Conservation (phyloP, 495 filamentous ascomycete genomes). For the Penicillium arizonense region DNA sequence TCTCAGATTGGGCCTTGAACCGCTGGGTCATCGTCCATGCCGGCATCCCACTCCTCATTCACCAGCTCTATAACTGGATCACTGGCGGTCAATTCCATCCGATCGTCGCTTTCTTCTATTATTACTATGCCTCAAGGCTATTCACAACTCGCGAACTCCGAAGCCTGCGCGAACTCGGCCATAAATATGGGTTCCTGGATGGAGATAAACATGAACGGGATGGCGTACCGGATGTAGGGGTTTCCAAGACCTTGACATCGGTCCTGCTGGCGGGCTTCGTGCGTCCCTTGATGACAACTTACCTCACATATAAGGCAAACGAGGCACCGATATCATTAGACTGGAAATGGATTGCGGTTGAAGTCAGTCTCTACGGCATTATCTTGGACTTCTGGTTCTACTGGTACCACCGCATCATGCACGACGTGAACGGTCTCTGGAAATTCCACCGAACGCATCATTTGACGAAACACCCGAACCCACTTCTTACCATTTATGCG, state of each 20-base stretch:
- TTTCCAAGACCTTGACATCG: slow-evolving; percentile 7
- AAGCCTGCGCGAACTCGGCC: slow-evolving; percentile 13
- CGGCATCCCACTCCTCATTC: slow-evolving; percentile 21
- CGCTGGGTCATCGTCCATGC: slow-evolving; percentile 32
- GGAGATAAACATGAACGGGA: slow-evolving; percentile 18
- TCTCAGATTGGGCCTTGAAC: slow-evolving; percentile 26
- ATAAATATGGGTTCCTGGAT: slow-evolving; percentile 15
- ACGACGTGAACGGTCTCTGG: slow-evolving; percentile 11
- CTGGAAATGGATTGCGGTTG: slow-evolving; percentile 9
- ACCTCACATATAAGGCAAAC: slow-evolving; percentile 31
- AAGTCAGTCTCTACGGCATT: slow-evolving; percentile 13
- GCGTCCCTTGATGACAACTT: slow-evolving; percentile 10
- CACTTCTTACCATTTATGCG: slow-evolving; percentile 11
- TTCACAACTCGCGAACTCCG: slow-evolving; percentile 12
- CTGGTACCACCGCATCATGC: slow-evolving; percentile 17
- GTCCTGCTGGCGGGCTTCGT: slow-evolving; percentile 10
- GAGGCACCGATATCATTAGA: slow-evolving; percentile 31
- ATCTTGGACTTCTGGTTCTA: slow-evolving; percentile 17
- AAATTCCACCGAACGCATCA: slow-evolving; percentile 17
- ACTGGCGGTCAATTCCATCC: slow-evolving; percentile 21
- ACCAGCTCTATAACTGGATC: slow-evolving; percentile 28
- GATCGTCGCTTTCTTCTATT: slow-evolving; percentile 24
- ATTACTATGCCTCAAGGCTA: slow-evolving; percentile 14
- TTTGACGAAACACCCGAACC: slow-evolving; percentile 14
- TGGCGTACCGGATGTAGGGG: slow-evolving; percentile 16